Evolutionary conservation across 345 rosid species (phyloP).

Genomic region (Pugionium dolabratum): DNA sequence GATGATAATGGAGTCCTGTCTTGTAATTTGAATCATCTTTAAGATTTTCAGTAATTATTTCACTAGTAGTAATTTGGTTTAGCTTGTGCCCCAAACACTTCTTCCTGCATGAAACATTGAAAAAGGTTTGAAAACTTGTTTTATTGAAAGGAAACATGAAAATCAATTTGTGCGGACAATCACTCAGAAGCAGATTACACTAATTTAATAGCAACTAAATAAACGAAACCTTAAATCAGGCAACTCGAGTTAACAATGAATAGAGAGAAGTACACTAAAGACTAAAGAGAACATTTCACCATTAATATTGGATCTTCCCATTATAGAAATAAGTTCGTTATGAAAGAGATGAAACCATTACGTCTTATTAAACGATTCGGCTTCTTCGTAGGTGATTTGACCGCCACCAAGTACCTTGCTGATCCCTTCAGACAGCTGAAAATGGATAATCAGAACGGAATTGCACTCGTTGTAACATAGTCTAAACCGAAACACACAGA

Average conservation of each 20-base stretch:
- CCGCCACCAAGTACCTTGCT: slow-evolving; percentile 58
- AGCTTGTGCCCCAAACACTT: slow-evolving; percentile 71
- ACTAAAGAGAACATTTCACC: not conserved
- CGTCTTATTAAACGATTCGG: slow-evolving; percentile 56
- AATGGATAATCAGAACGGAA: slow-evolving; percentile 2
- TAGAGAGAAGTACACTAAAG: not conserved
- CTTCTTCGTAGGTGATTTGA: slow-evolving; percentile 64
- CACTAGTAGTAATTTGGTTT: slow-evolving; percentile 75
- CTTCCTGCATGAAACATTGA: slow-evolving; percentile 48
- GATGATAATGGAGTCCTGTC: slow-evolving; percentile 61
- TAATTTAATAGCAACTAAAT: not conserved
- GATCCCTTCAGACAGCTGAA: slow-evolving; percentile 61
- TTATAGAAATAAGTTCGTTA: not conserved
- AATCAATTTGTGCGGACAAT: not conserved
- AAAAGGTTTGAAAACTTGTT: not conserved
- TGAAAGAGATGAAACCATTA: slow-evolving; percentile 35
- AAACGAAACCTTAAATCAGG: not conserved
- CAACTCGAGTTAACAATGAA: not conserved
- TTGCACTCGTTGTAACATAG: not conserved
- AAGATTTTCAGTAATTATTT: slow-evolving; percentile 57
- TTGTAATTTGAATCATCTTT: slow-evolving; percentile 38
- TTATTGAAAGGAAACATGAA: not conserved
- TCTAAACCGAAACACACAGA: not conserved
- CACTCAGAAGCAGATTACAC: slow-evolving; percentile 3
- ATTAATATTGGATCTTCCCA: not conserved